Evolutionary conservation across 148 eudicot species (phyloP).

Genomic region (Euryodendron excelsum): DNA sequence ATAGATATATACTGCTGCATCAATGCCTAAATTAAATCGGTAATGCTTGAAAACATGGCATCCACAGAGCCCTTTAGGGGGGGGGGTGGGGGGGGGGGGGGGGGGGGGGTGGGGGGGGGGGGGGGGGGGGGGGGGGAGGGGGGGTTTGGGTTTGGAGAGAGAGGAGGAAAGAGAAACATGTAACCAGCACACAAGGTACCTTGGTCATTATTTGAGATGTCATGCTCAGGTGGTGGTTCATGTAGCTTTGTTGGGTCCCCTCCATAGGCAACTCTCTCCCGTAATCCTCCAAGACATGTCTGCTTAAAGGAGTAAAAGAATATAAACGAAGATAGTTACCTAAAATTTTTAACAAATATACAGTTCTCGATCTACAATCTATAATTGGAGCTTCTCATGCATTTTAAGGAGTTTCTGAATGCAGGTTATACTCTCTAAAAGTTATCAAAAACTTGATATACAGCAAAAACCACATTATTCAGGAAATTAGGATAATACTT

Average conservation of each 20-base stretch:
- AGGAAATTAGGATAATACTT: not conserved
- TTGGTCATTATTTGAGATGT: conserved; percentile 35
- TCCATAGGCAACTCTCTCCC: conserved; percentile 81
- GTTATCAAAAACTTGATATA: not conserved
- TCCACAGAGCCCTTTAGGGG: not conserved
- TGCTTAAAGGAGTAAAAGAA: conserved; percentile 18
- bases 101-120: no score
- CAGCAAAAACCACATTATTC: not conserved
- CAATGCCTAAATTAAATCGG: not conserved
- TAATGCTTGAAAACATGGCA: not conserved
- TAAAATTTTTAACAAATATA: not conserved
- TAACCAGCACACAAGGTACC: conserved; percentile 31
- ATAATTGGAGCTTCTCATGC: no score
- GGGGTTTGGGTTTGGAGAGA: no score
- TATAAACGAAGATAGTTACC: conserved; percentile 8
- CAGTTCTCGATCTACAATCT: not conserved
- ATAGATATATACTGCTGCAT: not conserved
- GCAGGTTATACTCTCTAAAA: not conserved
- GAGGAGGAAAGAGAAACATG: not conserved
- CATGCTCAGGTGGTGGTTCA: conserved; percentile 41
- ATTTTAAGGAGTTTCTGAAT: no score
- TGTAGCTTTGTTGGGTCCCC: conserved; percentile 73
- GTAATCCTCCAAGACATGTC: conserved; percentile 59
- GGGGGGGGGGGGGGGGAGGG: no score
- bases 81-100: no score